Evolutionary conservation across 1,284 basidiomycete species (phyloP), one percentile per base, ranked within the genome.

Genomic region (Leccinum ponderosum): DNA sequence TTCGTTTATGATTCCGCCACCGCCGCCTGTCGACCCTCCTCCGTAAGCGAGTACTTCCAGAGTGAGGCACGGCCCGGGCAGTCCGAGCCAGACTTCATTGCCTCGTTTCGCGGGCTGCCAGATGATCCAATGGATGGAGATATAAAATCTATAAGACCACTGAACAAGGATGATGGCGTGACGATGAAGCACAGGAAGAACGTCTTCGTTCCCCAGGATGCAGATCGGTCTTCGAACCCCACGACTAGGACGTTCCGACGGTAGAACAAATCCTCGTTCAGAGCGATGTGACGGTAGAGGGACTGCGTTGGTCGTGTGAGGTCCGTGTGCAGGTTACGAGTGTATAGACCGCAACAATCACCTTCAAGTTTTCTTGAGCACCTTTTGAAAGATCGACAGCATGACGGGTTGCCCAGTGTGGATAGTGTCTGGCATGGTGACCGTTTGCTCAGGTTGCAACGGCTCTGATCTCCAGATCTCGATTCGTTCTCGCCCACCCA

Each of bases 141-240:
- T 25, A 25, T 25, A 25, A 25, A 25, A 25, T 25, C 22, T 25
- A 25, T 25, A 25, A 25, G 22, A 25, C 22, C 22, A 25, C 64
- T 95, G 88, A 39, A 94, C 83, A 33, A 95, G 82, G 8, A 99
- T 80, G 20, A 89, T 93, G 97, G 98, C 47, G 95, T 97, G 70
- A 99, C 80, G 61, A 99, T 81, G 62, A 93, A 87, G 5, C 95
- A 91, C 53, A 99, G 81, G 68, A 94, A 92, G 66, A 89, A 87
- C 4, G 91, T 89, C 77, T 98, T 98, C 77, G 94, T 91, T 11
- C 83, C 77, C 83, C 89, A 91, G 7, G 89, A 81, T 56, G 87
- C 82, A 4, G 83, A 77, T 4, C 80, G 75, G 64, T 93, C 87
- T 56, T 87, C 85, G 75, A 97, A 95, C 81, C 95, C 90, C 51